These are phyloP conservation scores for Gymnopilus junonius DNA, from an alignment of 768 basidiomycete species.

Conservation along the genomic window DNA sequence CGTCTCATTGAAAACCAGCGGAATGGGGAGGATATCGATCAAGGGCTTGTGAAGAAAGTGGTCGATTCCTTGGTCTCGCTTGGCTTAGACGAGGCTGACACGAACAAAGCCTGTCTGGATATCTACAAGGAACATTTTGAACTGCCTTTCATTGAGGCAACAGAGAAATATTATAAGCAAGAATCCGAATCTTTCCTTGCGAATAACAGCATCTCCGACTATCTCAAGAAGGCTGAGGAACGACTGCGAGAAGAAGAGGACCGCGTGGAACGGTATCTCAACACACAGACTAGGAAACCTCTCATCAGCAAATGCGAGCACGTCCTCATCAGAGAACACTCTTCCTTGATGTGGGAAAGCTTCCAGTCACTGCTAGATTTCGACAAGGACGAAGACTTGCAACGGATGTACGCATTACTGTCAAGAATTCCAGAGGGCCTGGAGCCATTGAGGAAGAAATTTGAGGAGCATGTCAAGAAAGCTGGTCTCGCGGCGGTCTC, in stretches of 20 bases:
- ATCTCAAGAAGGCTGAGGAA: slow-evolving; percentile 93
- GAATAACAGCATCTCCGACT: slow-evolving; percentile 90
- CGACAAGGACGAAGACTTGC: slow-evolving; percentile 94
- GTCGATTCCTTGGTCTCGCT: slow-evolving; percentile 95
- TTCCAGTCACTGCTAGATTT: slow-evolving; percentile 90
- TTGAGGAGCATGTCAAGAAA: slow-evolving; percentile 95
- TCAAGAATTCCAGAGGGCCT: slow-evolving; percentile 89
- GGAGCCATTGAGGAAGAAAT: slow-evolving; percentile 88
- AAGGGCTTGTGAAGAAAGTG: slow-evolving; percentile 90
- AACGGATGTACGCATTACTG: slow-evolving; percentile 93
- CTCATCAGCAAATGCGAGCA: slow-evolving; percentile 87
- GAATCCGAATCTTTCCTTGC: slow-evolving; percentile 92
- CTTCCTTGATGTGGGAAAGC: slow-evolving; percentile 87
- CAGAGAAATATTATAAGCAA: slow-evolving; percentile 89
- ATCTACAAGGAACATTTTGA: slow-evolving; percentile 94
- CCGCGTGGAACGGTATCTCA: slow-evolving; percentile 91
- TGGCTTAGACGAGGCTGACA: slow-evolving; percentile 90
- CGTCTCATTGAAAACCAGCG: slow-evolving; percentile 91
- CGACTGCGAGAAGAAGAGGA: slow-evolving; percentile 94
- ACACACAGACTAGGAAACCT: slow-evolving; percentile 84
- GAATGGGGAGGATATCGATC: slow-evolving; percentile 93
- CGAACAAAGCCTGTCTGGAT: slow-evolving; percentile 91
- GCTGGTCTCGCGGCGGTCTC: slow-evolving; percentile 83
- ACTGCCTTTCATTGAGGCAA: slow-evolving; percentile 83
- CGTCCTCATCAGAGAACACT: slow-evolving; percentile 87